Base-by-base conservation (phyloP, 306 rosid species). In the Adenanthera pavonina region DNA sequence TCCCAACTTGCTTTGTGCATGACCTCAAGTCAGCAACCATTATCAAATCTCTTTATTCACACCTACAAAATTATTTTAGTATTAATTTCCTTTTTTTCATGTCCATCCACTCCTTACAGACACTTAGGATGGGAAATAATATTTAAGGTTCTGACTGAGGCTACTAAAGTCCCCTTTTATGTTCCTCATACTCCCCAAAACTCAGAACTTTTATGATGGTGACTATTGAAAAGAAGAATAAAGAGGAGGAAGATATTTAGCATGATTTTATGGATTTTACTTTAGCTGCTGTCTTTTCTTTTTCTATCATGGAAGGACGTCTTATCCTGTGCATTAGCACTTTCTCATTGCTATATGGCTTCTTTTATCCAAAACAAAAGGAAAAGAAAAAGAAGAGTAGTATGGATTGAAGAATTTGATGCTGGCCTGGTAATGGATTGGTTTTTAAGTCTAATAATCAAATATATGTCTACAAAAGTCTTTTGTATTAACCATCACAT, bases 31-130 rank as follows among this genome's bases (percentile, higher is more conserved):
- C 64, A 57, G 1, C 14, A 57, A 8, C 6, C 4, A 9, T 30
- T 8, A 20, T 2, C 46, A 35, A 35, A 57, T 69, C 46, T 57
- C 61, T 54, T 75, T 68, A 68, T 67, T 75, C 59, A 20, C 80
- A 44, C 8, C 25, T 30, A 8, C 62, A 6, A 12, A n/a, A 59
- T 65, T 16, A 38, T 82, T 56, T n/a, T 7, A 36, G 44, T 67
- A 36, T 56, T 5, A 20, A 66, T 67, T 75, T 33, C 15, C n/a
- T 67, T 49, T 35, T 7, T n/a, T 41, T 33, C 3, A 17, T 74
- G 71, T 56, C 15, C 20, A 25, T 25, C 30, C 30, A 25, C 30
- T 7, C 49, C 80, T 81, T 33, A 34, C 52, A 40, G 13, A 52
- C 54, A 47, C 52, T 68, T 76, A 33, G 56, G 46, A 76, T 1